Evolutionary conservation across 164 flowering plant genomes (phyloP).

Genomic region (Vitis rotundifolia): DNA sequence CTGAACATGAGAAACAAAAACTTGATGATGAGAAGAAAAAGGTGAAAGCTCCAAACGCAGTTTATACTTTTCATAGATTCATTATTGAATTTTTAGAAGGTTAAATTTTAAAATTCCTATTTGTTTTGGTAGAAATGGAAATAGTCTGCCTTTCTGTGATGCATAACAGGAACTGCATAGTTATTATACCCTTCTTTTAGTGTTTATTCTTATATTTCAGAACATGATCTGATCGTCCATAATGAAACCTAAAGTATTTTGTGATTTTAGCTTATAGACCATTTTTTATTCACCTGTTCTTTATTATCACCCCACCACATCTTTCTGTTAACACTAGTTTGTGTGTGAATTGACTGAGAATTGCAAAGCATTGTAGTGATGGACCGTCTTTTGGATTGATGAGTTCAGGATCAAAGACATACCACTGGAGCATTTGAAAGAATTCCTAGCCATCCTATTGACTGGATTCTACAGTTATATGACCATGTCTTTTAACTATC

Average conservation of each 20-base stretch:
- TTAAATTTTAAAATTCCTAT: neutral
- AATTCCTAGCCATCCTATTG: neutral
- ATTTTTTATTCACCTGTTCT: neutral
- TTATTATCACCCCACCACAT: neutral
- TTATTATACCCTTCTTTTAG: neutral
- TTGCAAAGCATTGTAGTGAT: neutral
- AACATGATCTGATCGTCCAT: neutral
- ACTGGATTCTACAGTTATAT: neutral
- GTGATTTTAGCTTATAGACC: neutral
- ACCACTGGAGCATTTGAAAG: neutral
- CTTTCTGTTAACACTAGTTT: neutral
- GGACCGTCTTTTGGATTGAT: neutral
- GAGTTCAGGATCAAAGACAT: neutral
- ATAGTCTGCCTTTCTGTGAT: neutral
- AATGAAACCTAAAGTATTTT: neutral
- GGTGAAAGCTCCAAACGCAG: slow-evolving; percentile 26
- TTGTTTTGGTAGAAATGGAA: neutral
- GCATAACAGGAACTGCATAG: neutral
- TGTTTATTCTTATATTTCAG: neutral
- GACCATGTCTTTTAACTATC: neutral
- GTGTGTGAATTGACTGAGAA: neutral
- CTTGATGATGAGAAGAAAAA: slow-evolving; percentile 65
- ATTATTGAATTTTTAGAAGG: too few relatives aligned
- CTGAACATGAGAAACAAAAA: slow-evolving; percentile 63
- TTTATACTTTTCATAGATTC: too few relatives aligned